Base-by-base conservation (phyloP, 2,329 filamentous ascomycete species). In the Cylindrodendrum hubeiense region DNA sequence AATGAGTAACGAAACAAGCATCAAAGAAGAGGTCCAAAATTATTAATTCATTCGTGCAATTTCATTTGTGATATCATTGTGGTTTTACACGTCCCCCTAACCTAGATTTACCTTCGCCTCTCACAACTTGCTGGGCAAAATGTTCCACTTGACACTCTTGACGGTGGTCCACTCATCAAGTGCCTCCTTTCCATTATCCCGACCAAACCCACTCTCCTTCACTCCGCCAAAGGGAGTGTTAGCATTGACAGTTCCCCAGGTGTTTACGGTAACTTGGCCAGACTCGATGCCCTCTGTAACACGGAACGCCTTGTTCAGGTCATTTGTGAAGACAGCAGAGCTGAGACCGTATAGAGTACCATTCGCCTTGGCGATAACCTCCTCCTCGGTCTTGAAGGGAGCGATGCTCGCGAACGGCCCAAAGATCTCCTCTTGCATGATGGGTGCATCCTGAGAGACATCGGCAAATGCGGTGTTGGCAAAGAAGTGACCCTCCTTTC, bases 221-320 rank as follows among this genome's bases (percentile, higher is more conserved):
- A 78, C 68, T 9, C 78, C 78, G 0, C 78, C 78, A 67, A 79
- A 79, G 0, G 78, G 77, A 3, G 75, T 69, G 17, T 75, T 76
- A 0, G 71, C 69, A 46, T 70, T 69, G 6, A 73, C 50, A 19
- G 67, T 68, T 19, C 74, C 75, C 66, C 73, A 75, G 0, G 68
- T 68, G 71, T 91, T 90, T 30, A 90, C 85, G 52, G 88, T 89
- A 2, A 92, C 85, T 88, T 91, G 91, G 5, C 90, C 90, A 0
- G 89, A 86, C 67, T 92, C 87, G 41, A 92, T 59, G 22, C 56
- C n/a, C 2, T 72, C 70, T 1, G 70, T 62, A 2, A 72, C 67
- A 0, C 68, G 61, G 7, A 49, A 55, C 3, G 61, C 61, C 49
- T 51, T 66, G 13, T 56, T 66, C n/a, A 88, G 79, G 69, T 88